Evolutionary conservation across 805 yeast species (phyloP), one percentile per base, ranked within the genome.

Genomic region (Tetrapisispora taiwanensis): DNA sequence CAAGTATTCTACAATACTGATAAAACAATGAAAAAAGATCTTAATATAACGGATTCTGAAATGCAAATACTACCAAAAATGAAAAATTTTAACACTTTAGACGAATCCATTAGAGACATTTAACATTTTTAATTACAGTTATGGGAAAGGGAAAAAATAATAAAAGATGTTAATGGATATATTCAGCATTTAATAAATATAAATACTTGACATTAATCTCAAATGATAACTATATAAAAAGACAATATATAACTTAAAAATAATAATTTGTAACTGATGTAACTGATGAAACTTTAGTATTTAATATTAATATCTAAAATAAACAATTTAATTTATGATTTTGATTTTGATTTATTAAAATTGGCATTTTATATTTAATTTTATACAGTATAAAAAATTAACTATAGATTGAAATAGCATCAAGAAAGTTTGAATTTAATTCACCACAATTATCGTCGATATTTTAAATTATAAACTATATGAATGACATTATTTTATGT

Each of bases 71-170:
- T 58, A 40, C 63, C 64, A 15, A 56, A 48, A 40, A 50, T 59
- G 52, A 55, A 53, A 46, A 55, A 58, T 41, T 57, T 59, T 33
- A 57, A 52, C 33, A 55, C 63, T 12, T 43, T 53, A 12, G 56
- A 54, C 36, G 60, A 55, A 8, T 47, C 55, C 17, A 46, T 51
- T 9, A 55, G 47, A 34, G 54, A 55, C 44, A 44, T 47, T 20
- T 43, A 43, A 35, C 26, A 22, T 22, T 8, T 6, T 22, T 5
- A 6, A 22, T 22, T 5, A 22, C 26, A 22, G 8, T 22, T 22
- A 22, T 5, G 26, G 8, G 26, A 22, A 22, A 22, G 26, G 8
- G 18, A 18, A 18, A 9, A 19, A 33, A n/a, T n/a, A 33, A 17
- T n/a, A 15, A 15, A 7, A 10, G 10, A 19, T 7, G n/a, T n/a